Evolutionary conservation across 371 early-diverging fungal species (phyloP), one percentile per base, ranked within the genome.

Genomic region (Circinella minor): DNA sequence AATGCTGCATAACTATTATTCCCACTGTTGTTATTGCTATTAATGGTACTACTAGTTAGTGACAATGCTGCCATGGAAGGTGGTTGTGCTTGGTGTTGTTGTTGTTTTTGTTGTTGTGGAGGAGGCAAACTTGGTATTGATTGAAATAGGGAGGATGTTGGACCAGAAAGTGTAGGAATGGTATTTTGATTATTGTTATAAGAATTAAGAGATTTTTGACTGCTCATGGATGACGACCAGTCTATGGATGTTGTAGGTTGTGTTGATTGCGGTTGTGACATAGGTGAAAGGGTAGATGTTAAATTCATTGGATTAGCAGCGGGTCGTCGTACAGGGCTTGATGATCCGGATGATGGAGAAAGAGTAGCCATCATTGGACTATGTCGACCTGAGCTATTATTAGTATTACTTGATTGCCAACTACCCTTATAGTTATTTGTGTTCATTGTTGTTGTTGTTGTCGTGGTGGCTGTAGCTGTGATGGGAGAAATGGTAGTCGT

Each of bases 1-100:
- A 74, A 55, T 27, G 66, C 71, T 27, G 64, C 60, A 55, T 68
- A 74, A 11, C 71, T 71, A 15, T 5, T 5, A 51, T n/a, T n/a
- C 4, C 8, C n/a, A 43, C 43, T 10, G 69, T 55, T 18, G 43
- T 65, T 10, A 55, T 18, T 6, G 66, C 15, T 20, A 14, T 34
- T 60, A 65, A 13, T 51, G 18, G 63, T 43, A 43, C 11, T 43
- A 11, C 3, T 11, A 27, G n/a, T 66, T 20, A 14, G 64, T 67
- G 17, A 43, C 51, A 13, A 60, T n/a, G n/a, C 37, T 34, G 47
- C 37, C 57, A 54, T 62, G 61, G 55, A 14, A 27, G 15, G 18
- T 51, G 9, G 51, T 36, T n/a, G n/a, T n/a, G n/a, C n/a, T n/a
- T n/a, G n/a, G n/a, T n/a, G n/a, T n/a, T 8, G 15, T n/a, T 18